Percentiles rank a stretch among this genome's conserved stretches.
These are phyloP conservation scores for Entomortierella beljakovae DNA, from an alignment of 192 early-diverging fungal species.

Conservation along the genomic window DNA sequence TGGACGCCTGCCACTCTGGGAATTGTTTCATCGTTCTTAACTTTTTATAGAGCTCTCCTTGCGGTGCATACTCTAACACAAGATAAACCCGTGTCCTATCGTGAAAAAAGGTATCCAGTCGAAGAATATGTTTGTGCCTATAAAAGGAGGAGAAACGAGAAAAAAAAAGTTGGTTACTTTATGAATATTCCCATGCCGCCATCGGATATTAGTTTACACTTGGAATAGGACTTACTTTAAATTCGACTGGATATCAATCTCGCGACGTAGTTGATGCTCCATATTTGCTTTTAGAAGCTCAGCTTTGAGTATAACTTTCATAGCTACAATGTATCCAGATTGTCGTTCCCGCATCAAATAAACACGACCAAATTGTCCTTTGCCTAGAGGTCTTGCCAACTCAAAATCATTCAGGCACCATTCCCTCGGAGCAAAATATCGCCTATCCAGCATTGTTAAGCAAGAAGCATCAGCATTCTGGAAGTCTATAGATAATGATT, in stretches of 20 bases:
- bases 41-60: constrained; percentile 92
- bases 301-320: constrained; percentile 91
- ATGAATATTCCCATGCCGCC: too few relatives aligned
- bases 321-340: constrained; percentile 88
- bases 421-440: constrained; percentile 21
- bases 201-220: too few relatives aligned
- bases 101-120: constrained; percentile 97
- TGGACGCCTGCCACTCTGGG: constrained; percentile 78
- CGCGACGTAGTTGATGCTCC: constrained; percentile 91
- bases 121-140: constrained; percentile 92
- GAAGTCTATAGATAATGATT: background rate
- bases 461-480: background rate
- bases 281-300: constrained; percentile 82
- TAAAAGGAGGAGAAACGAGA: background rate
- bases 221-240: too few relatives aligned
- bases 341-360: constrained; percentile 92
- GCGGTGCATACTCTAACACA: constrained; percentile 95
- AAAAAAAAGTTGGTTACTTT: background rate
- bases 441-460: background rate
- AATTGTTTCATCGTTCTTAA: constrained; percentile 79
- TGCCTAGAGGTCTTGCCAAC: constrained; percentile 87
- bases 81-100: constrained; percentile 92
- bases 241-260: constrained; percentile 96
- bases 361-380: constrained; percentile 97
- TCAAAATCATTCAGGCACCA: constrained; percentile 90